Percentiles rank a stretch among this genome's conserved stretches.
These are phyloP conservation scores for Poterioochromonas sp. DNA, from an alignment of 352 stramenopile species.

Conservation along the genomic window DNA sequence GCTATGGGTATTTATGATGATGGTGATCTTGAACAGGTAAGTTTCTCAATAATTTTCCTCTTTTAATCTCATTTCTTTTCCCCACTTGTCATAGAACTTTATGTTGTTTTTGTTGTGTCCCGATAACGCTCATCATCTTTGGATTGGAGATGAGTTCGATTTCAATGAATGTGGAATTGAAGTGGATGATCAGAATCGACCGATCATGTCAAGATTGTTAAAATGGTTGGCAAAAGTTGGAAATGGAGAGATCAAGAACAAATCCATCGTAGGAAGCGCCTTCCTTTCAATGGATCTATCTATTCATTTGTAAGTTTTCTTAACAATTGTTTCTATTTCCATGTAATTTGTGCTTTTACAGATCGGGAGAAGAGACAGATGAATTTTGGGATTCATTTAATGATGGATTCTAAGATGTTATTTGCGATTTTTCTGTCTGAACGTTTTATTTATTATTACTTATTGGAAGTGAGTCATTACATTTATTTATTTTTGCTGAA, in stretches of 20 bases:
- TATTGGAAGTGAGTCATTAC: too few species aligned
- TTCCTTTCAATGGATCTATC: not conserved
- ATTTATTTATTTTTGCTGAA: too few species aligned
- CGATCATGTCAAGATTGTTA: not conserved
- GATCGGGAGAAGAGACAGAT: not conserved
- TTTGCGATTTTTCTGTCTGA: too few species aligned
- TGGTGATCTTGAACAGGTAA: constrained; percentile 22
- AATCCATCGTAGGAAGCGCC: not conserved
- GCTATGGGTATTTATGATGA: constrained; percentile 48
- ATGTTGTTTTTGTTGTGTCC: not conserved
- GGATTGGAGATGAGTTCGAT: not conserved
- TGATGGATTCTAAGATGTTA: not conserved
- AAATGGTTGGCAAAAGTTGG: not conserved
- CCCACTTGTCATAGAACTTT: too few species aligned
- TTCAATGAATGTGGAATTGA: not conserved
- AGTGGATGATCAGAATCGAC: not conserved
- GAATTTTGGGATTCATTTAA: not conserved
- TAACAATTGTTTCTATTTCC: not conserved
- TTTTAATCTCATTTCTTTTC: too few species aligned
- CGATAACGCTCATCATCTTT: not conserved
- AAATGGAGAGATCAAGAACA: not conserved
- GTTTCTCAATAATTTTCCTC: too few species aligned
- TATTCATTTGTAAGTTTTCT: not conserved
- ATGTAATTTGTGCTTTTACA: not conserved
- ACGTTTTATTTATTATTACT: too few species aligned